Evolutionary conservation across 2,329 filamentous ascomycete species (phyloP), one percentile per base, ranked within the genome.

Genomic region (Acrodontium crateriforme): DNA sequence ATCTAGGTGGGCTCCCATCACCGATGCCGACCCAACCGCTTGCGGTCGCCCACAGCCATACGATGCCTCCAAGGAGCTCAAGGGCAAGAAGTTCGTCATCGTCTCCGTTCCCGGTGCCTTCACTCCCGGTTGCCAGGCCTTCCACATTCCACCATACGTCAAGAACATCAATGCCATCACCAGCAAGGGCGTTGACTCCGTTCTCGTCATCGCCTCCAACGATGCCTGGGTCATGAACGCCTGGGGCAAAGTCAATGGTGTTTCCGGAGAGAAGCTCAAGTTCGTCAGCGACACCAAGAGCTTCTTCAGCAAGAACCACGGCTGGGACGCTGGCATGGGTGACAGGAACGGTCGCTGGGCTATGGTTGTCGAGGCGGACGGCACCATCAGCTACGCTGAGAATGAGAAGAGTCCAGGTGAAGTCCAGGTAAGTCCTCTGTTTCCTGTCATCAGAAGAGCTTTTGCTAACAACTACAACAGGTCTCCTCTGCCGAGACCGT

Each of bases 181-280:
- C 62, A 62, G 62, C 51, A 87, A 87, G 68, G 82, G 80, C 46
- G 78, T 91, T 42, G 83, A 92, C 57, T 58, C 78, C 38, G 71
- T 92, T 47, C 70, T 82, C 42, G 72, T 89, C 50, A 76, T 91
- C 49, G 79, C 82, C 35, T 77, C 64, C 64, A 92, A 92, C 59
- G 84, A 92, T 59, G 64, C 75, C 39, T 91, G 67, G 52, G 83
- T 92, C 55, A 87, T 87, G 80, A 76, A 73, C 46, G 82, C 79
- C 13, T 49, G 47, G 45, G 78, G 74, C 59, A 92, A 92, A 70
- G 82, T 83, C 50, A 87, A 91, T 60, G 67, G 67, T 29, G 65
- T 87, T 50, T 75, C 70, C 50, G 72, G 74, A 39, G 67, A 70
- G 46, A 71, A 78, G 45, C 66, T 75, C 55, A 65, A 89, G 45